phyloP scores from a whole-genome alignment of 371 early-diverging fungal genomes.

The Coemansia sp. region DNA sequence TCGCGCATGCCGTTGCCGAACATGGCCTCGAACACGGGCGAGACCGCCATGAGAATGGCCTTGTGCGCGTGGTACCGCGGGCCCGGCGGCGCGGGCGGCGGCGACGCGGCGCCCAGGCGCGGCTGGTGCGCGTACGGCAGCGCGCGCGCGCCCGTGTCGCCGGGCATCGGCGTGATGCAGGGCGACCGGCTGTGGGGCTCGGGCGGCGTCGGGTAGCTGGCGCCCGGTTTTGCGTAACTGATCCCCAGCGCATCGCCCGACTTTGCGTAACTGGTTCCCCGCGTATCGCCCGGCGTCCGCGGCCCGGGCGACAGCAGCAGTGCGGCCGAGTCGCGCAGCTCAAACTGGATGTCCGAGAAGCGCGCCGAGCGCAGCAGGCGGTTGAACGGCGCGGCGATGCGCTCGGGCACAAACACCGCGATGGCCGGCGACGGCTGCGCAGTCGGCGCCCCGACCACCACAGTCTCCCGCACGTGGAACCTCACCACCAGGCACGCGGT shows the following conservation, averaged over 20 bases:
- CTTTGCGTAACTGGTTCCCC: no score
- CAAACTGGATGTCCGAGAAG: conserved; percentile 59
- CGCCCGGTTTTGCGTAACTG: conserved; percentile 14
- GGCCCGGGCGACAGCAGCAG: conserved; percentile 45
- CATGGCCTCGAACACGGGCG: conserved; percentile 59
- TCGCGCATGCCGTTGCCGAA: conserved; percentile 66
- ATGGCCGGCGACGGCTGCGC: conserved; percentile 42
- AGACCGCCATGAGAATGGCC: conserved; percentile 56
- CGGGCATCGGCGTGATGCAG: conserved; percentile 46
- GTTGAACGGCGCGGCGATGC: conserved; percentile 53
- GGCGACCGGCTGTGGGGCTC: conserved; percentile 1
- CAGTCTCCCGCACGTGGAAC: conserved; percentile 58
- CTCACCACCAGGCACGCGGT: conserved; percentile 56
- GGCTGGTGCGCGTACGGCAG: conserved; percentile 34
- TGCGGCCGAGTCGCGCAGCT: conserved; percentile 47
- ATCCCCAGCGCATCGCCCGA: conserved; percentile 29
- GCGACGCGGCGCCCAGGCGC: conserved; percentile 10
- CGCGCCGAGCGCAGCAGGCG: conserved; percentile 54
- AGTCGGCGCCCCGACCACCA: conserved; percentile 43
- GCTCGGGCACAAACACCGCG: conserved; percentile 44
- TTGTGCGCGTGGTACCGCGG: conserved; percentile 58
- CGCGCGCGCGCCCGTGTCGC: conserved; percentile 29
- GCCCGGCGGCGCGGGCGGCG: conserved; percentile 11
- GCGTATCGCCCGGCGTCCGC: no score
- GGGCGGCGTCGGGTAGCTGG: conserved; percentile 26